Percentiles rank a stretch among this genome's conserved stretches.
phyloP scores from a whole-genome alignment of 1,284 basidiomycete species.

The Phellopilus nigrolimitatus region DNA sequence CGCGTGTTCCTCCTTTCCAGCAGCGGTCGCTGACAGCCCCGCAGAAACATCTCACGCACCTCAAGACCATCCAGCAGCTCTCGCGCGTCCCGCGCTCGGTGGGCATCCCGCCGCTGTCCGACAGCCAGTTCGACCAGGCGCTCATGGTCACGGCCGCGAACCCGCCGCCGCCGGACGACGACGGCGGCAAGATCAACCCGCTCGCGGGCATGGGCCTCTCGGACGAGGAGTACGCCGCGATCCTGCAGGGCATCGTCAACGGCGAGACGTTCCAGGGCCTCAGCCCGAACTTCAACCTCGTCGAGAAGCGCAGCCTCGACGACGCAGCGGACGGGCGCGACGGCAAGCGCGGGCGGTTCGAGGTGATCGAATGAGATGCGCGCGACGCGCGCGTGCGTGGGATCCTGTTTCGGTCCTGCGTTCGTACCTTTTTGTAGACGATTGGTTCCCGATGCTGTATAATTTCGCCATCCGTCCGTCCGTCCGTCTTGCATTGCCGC shows the following conservation, averaged over 20 bases:
- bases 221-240: constrained; percentile 69
- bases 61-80: constrained; percentile 86
- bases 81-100: constrained; percentile 64
- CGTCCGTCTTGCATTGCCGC: neutral
- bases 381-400: neutral
- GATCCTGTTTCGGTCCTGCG: neutral
- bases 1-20: neutral
- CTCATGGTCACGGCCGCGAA: constrained; percentile 32
- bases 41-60: constrained; percentile 89
- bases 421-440: neutral
- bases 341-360: constrained; percentile 65
- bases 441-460: neutral
- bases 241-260: constrained; percentile 60
- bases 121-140: constrained; percentile 54
- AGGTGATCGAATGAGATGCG: constrained; percentile 51
- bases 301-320: constrained; percentile 40
- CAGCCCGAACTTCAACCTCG: constrained; percentile 25
- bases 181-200: constrained; percentile 51
- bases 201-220: constrained; percentile 71
- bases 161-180: constrained; percentile 27
- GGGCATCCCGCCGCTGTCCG: constrained; percentile 69
- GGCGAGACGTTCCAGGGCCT: constrained; percentile 48
- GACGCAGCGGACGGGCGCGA: constrained; percentile 46
- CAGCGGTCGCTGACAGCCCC: no score
- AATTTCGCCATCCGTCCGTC: neutral